Base-by-base conservation (phyloP, 78 protist genomes). In the Dictyostelium capitatum region DNA sequence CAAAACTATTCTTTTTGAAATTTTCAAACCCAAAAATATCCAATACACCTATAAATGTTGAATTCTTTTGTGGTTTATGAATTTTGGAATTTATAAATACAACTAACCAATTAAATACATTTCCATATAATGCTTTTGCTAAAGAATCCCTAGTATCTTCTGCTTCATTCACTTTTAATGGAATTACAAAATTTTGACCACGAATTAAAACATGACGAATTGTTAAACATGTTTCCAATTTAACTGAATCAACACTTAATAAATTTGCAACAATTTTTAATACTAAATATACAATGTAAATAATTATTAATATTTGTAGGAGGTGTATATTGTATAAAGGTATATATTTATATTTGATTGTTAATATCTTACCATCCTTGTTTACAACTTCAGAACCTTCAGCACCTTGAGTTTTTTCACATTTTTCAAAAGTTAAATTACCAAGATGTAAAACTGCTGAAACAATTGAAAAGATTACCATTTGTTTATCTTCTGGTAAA, bases 1-100 rank as follows among this genome's bases (percentile, higher is more conserved):
- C 99, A 77, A 98, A 98, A 50, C 96, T 91, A 72, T 83, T 79
- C 73, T 83, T 75, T 72, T 69, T 82, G 89, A 97, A 97, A 89
- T 89, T 95, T 75, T 97, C 99, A 72, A 97, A 97, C 75, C 99
- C 99, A 65, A 96, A 96, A 67, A 97, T 97, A 89, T 97, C 99
- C 64, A 97, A 56, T 19, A 97, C 94, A 72, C 99, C 98, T 70
- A 96, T 96, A 72, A 89, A 95, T 17, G 85, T 79, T 25, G 78
- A 57, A 77, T 87, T 87, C 19, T 72, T 46, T 77, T 87, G 84
- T 50, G 92, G 92, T 74, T 95, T 85, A 73, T 77, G 84, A 79
- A 67, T 91, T 70, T 80, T 32, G 19, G 81, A 50, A 57, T 96
- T 96, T 77, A 97, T 87, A 62, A 92, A 75, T 10, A 83, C 74